Evolutionary conservation across 495 filamentous ascomycete species (phyloP), one percentile per base, ranked within the genome.

Genomic region (Penicillium antarcticum): DNA sequence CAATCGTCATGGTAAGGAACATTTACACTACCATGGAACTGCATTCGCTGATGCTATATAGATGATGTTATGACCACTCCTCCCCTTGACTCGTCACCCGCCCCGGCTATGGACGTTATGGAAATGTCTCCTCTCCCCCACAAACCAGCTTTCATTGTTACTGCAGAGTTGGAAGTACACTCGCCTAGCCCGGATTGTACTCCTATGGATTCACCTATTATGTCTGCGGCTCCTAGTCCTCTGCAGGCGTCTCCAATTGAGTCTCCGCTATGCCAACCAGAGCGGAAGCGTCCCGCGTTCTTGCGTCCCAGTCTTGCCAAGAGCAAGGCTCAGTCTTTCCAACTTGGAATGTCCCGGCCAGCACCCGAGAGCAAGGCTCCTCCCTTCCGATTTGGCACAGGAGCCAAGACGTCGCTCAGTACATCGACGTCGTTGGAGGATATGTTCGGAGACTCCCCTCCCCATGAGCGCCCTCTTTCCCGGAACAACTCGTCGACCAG

Each of bases 111-210:
- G 53, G 91, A 97, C 55, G 74, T 78, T 32, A 97, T 97, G 91
- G 95, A 97, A 58, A 86, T 96, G 71, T 96, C 92, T 17, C 94
- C 94, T 11, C 70, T 97, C 34, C 94, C 92, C 11, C 92, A 96
- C 68, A 98, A 97, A 73, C 77, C 80, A 18, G 78, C 88, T 9
- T 90, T 85, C 60, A 66, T 71, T 32, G 61, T 74, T 40, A 63
- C 69, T 11, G 72, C 75, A 5, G 77, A 86, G 52, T 68, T 89
- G 21, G 82, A 87, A 49, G 66, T 87, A 19, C 71, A 77, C 29
- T 90, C 88, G 0, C 87, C 90, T 2, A 85, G 82, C 1, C 84
- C 87, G 0, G 72, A 76, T 24, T 67, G 51, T 32, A 76, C 69
- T 32, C 71, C 67, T 31, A 71, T 81, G 56, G 79, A 84, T 36